Percentiles rank a stretch among this genome's conserved stretches.
Conservation (phyloP, 2,329 filamentous ascomycete genomes). For the Botrytis medusae region DNA sequence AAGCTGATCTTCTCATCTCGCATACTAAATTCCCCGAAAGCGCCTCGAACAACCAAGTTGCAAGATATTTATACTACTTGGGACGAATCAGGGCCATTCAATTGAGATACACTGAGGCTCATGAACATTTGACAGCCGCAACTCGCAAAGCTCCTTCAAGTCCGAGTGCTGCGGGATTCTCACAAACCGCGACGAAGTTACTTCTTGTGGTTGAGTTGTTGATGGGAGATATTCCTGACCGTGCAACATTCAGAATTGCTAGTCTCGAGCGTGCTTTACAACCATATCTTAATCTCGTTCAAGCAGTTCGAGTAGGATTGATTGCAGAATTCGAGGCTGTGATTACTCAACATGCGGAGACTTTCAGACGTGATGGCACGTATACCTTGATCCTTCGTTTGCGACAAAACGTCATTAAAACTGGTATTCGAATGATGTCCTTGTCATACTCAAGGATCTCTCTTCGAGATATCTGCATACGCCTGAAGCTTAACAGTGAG, state of each 20-base stretch:
- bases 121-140: constrained; percentile 88
- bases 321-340: constrained; percentile 88
- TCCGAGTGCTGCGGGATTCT: constrained; percentile 86
- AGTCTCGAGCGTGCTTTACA: constrained; percentile 83
- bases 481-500: constrained; percentile 88
- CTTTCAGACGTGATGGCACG: constrained; percentile 89
- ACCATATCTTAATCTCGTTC: constrained; percentile 91
- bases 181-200: constrained; percentile 95
- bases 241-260: constrained; percentile 87
- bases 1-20: constrained; percentile 92
- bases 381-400: constrained; percentile 94
- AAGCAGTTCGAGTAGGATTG: constrained; percentile 94
- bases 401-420: constrained; percentile 98
- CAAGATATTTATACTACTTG: constrained; percentile 94
- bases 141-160: constrained; percentile 94
- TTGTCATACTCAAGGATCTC: constrained; percentile 97
- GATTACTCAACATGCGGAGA: constrained; percentile 76
- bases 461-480: constrained; percentile 93
- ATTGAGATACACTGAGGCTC: constrained; percentile 93
- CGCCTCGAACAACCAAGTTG: constrained; percentile 97
- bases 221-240: constrained; percentile 98
- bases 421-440: constrained; percentile 98
- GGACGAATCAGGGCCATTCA: constrained; percentile 96
- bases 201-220: constrained; percentile 92
- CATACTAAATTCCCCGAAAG: constrained; percentile 94